Evolutionary conservation across 257 asterid species (phyloP).

Genomic region (Nicotiana sylvestris): DNA sequence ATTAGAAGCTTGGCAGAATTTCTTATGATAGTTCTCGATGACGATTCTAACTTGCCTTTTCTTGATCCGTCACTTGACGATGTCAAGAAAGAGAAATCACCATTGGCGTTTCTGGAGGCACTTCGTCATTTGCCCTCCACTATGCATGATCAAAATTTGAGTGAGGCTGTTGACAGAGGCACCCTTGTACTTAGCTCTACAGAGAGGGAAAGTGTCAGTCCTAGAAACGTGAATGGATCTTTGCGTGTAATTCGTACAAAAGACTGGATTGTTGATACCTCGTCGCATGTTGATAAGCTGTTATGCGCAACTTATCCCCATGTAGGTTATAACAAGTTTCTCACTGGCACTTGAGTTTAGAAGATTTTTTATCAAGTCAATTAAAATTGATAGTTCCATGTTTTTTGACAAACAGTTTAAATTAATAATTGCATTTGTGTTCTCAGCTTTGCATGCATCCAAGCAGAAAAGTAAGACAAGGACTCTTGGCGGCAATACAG

Average conservation of each 20-base stretch:
- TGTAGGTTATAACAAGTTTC: slow-evolving; percentile 41
- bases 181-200: slow-evolving; percentile 21
- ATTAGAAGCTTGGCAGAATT: slow-evolving; percentile 67
- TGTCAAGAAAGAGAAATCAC: slow-evolving; percentile 44
- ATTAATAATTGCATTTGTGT: slow-evolving; percentile 6
- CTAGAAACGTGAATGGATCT: slow-evolving; percentile 33
- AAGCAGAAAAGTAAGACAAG: slow-evolving; percentile 61
- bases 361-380: not conserved
- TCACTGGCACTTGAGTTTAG: slow-evolving; percentile 5
- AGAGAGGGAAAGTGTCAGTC: slow-evolving; percentile 20
- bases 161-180: slow-evolving; percentile 27
- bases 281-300: slow-evolving; percentile 69
- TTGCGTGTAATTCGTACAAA: slow-evolving; percentile 67
- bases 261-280: slow-evolving; percentile 63
- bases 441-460: slow-evolving; percentile 84
- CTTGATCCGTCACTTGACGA: slow-evolving; percentile 27
- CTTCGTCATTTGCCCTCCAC: slow-evolving; percentile 68
- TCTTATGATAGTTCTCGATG: slow-evolving; percentile 67
- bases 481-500: slow-evolving; percentile 57
- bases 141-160: slow-evolving; percentile 26
- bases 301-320: slow-evolving; percentile 82
- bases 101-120: slow-evolving; percentile 53
- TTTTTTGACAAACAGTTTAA: not conserved
- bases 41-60: slow-evolving; percentile 35
- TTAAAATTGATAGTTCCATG: slow-evolving; percentile 1